Evolutionary conservation across 768 basidiomycete species (phyloP).

Genomic region (Tylopilus cervinicoccineus): DNA sequence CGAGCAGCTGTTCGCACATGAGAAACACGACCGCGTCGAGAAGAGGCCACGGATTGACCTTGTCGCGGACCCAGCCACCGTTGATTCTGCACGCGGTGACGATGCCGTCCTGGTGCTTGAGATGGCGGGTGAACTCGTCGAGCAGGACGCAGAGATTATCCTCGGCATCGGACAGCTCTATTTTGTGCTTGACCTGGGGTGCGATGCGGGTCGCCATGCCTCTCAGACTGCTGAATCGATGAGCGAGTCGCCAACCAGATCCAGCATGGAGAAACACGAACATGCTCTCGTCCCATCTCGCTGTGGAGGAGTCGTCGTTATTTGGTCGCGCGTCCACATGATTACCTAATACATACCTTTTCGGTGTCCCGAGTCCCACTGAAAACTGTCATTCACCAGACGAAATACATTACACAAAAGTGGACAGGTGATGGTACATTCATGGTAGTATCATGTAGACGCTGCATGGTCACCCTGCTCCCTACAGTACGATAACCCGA

Average conservation of each 20-base stretch:
- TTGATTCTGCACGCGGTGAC: slow-evolving; percentile 81
- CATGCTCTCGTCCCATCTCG: too few relatives aligned
- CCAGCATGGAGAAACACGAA: slow-evolving; percentile 6
- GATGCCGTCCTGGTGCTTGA: slow-evolving; percentile 49
- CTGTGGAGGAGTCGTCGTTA: too few relatives aligned
- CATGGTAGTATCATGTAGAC: too few relatives aligned
- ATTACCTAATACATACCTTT: too few relatives aligned
- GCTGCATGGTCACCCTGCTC: too few relatives aligned
- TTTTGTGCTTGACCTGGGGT: slow-evolving; percentile 30
- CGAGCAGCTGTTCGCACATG: slow-evolving; percentile 58
- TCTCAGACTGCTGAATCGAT: slow-evolving; percentile 6
- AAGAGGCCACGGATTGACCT: slow-evolving; percentile 50
- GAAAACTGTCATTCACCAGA: too few relatives aligned
- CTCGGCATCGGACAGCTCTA: slow-evolving; percentile 68
- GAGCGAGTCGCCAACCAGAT: slow-evolving; percentile 7
- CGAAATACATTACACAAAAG: too few relatives aligned
- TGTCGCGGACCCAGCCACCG: slow-evolving; percentile 98
- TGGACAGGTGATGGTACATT: too few relatives aligned
- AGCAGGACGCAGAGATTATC: slow-evolving; percentile 69
- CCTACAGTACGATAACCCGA: too few relatives aligned
- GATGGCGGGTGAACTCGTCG: slow-evolving; percentile 65
- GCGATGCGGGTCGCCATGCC: slow-evolving; percentile 33
- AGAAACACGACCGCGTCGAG: slow-evolving; percentile 9
- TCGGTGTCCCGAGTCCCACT: too few relatives aligned
- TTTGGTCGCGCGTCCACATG: too few relatives aligned